Conservation (phyloP, 768 basidiomycete genomes). For the Boletus barrowsii region DNA sequence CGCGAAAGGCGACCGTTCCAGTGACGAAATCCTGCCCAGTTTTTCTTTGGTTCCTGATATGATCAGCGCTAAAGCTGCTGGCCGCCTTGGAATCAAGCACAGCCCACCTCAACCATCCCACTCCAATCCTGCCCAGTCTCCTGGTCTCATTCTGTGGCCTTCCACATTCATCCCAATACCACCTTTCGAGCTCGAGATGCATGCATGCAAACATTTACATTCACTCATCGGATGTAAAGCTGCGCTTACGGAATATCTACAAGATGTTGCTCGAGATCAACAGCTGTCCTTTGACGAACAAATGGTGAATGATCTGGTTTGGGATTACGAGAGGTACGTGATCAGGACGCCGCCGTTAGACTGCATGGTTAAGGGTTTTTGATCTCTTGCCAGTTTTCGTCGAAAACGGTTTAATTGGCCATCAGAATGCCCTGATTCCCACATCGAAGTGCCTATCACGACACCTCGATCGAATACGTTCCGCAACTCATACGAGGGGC, state of each 20-base stretch:
- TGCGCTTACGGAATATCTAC: conserved; percentile 51
- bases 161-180: conserved; percentile 56
- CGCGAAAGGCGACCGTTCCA: conserved; percentile 25
- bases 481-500: conserved; percentile 18
- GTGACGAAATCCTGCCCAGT: conserved; percentile 21
- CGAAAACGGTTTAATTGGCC: conserved; percentile 71
- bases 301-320: conserved; percentile 27
- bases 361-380: conserved; percentile 5
- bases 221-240: conserved; percentile 58
- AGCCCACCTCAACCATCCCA: conserved; percentile 13
- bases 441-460: conserved; percentile 21
- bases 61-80: conserved; percentile 37
- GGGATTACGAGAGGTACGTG: conserved; percentile 38
- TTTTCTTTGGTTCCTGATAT: conserved; percentile 26
- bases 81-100: conserved; percentile 34
- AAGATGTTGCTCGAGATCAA: conserved; percentile 31
- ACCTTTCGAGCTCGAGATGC: conserved; percentile 67
- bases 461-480: conserved; percentile 23
- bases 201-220: conserved; percentile 69
- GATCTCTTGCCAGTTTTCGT: conserved; percentile 49
- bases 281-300: conserved; percentile 17
- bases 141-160: conserved; percentile 61
- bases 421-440: conserved; percentile 38
- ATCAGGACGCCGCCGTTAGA: neutral
- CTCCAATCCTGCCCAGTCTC: conserved; percentile 47